phyloP scores from a whole-genome alignment of 2,329 filamentous ascomycete genomes.

The Incumbomyces lentus region DNA sequence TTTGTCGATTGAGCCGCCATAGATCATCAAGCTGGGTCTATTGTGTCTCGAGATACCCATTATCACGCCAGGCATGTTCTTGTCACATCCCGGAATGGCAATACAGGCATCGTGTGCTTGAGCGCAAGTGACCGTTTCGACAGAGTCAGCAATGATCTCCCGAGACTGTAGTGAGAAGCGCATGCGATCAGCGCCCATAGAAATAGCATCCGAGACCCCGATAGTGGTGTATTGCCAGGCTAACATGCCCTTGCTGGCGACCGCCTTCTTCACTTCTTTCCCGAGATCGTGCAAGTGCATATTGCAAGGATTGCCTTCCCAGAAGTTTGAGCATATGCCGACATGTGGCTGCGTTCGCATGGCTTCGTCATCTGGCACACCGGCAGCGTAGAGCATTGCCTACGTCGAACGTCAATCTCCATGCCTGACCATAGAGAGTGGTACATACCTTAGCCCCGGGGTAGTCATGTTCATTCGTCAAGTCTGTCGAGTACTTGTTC shows the following conservation, averaged over 20 bases:
- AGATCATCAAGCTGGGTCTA: slow-evolving; percentile 87
- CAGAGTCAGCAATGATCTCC: slow-evolving; percentile 87
- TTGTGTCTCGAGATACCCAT: slow-evolving; percentile 90
- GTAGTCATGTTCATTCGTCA: slow-evolving; percentile 81
- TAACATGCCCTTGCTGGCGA: slow-evolving; percentile 75
- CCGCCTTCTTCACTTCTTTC: slow-evolving; percentile 72
- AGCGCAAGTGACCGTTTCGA: slow-evolving; percentile 85
- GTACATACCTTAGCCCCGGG: slow-evolving; percentile 69
- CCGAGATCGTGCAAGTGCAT: slow-evolving; percentile 70
- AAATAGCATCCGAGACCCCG: slow-evolving; percentile 83
- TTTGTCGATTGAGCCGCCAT: slow-evolving; percentile 81
- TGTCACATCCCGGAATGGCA: slow-evolving; percentile 86
- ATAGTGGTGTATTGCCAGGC: slow-evolving; percentile 93
- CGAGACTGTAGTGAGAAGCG: slow-evolving; percentile 81
- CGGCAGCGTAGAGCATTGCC: slow-evolving; percentile 93
- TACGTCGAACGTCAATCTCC: slow-evolving; percentile 33
- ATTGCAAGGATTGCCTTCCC: slow-evolving; percentile 96
- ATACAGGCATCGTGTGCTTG: slow-evolving; percentile 92
- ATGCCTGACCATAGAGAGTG: background rate
- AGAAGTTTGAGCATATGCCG: slow-evolving; percentile 87
- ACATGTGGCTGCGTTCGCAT: slow-evolving; percentile 91
- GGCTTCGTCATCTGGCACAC: slow-evolving; percentile 67
- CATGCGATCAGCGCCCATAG: slow-evolving; percentile 84
- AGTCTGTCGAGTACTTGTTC: slow-evolving; percentile 74
- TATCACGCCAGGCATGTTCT: slow-evolving; percentile 91